Percentiles rank a stretch among this genome's conserved stretches.
These are phyloP conservation scores for Coemansia sp. DNA, from an alignment of 192 early-diverging fungal genomes.

Conservation along the genomic window DNA sequence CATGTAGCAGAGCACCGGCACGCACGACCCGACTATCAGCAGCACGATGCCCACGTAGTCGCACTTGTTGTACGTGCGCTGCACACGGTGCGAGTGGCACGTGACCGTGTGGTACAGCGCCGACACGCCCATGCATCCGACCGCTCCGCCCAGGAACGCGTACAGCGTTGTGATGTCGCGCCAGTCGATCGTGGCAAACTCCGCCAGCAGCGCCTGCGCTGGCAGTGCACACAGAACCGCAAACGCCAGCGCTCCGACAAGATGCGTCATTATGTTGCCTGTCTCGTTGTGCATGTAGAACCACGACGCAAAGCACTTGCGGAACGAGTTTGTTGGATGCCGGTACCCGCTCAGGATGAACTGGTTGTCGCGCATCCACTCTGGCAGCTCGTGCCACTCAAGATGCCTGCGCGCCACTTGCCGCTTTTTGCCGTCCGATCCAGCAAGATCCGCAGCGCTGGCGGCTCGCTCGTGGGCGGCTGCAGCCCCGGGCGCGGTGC, in stretches of 20 bases:
- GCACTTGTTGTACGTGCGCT: slow-evolving; percentile 76
- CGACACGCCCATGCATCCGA: slow-evolving; percentile 77
- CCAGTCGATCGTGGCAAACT: slow-evolving; percentile 58
- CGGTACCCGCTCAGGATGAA: slow-evolving; percentile 83
- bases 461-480: neutral
- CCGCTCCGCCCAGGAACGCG: slow-evolving; percentile 72
- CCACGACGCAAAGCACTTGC: slow-evolving; percentile 70
- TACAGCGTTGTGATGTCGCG: slow-evolving; percentile 71
- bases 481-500: slow-evolving; percentile 1
- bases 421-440: slow-evolving; percentile 5
- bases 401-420: slow-evolving; percentile 21
- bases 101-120: slow-evolving; percentile 77
- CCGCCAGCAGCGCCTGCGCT: slow-evolving; percentile 39
- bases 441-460: neutral
- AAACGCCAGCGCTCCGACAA: slow-evolving; percentile 69
- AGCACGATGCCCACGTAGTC: slow-evolving; percentile 91
- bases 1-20: slow-evolving; percentile 54
- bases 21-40: slow-evolving; percentile 66
- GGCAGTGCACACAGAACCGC: slow-evolving; percentile 56
- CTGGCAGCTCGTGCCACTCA: slow-evolving; percentile 59
- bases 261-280: slow-evolving; percentile 89
- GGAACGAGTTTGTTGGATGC: slow-evolving; percentile 71
- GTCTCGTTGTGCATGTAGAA: slow-evolving; percentile 91
- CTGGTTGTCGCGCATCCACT: slow-evolving; percentile 83
- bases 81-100: slow-evolving; percentile 78